Base-by-base conservation (phyloP, 202 grass and related monocot genomes). In the Schoenoplectus tabernaemontani region DNA sequence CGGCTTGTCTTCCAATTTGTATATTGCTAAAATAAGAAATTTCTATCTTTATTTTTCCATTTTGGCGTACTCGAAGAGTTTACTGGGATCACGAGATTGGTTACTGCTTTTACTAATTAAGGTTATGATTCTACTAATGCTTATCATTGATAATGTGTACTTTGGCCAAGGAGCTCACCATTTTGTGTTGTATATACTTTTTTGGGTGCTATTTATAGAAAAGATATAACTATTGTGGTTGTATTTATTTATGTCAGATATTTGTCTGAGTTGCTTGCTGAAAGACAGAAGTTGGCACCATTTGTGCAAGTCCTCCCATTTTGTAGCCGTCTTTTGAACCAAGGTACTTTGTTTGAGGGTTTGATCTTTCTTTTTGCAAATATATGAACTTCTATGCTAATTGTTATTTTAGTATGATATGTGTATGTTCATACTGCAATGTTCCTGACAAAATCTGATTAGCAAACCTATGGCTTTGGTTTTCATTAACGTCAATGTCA, bases 271-370 rank as follows among this genome's bases (percentile, higher is more conserved):
- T 76, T 99, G 80, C 86, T 99, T 77, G 90, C 90, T 37, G 96
- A 99, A 89, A 96, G 92, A 85, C 96, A 99, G 79, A 99, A 99
- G 83, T 76, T 99, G 86, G 90, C 81, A 62, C 92, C 96, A 84
- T 99, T 99, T 59, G 80, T 96, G 67, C 92, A 96, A 99, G 92
- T 99, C 53, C 87, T 99, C 76, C 96, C 96, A 53, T 96, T 93
- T 84, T 99, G 96, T 68, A 93, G 78, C 71, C 90, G 90, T 24
- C 96, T 99, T 76, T 87, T 99, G 59, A 93, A 93, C 77, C 90
- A 93, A 99, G 96, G 96, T 73, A 77, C n/a, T n/a, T 17, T 24
- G 6, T 7, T 7, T 16, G 46, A 48, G 46, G 7, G n/a, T 54
- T 30, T 42, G 24, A 58, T 47, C n/a, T 56, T 71, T 22, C 58